Evolutionary conservation across 1,139 yeast species (phyloP).

Genomic region (Kurtzmaniella natalensis): DNA sequence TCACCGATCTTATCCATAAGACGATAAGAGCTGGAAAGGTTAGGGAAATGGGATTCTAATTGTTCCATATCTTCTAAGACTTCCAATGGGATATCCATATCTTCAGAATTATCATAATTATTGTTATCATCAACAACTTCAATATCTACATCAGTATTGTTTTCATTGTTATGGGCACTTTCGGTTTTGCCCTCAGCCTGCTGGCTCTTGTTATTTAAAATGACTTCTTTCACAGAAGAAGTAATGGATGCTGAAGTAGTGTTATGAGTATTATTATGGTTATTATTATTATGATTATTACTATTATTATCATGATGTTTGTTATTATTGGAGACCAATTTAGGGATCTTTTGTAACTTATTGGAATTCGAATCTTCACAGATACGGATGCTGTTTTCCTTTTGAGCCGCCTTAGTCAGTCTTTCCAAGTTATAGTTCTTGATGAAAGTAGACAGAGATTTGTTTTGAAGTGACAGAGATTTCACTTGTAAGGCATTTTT

Average conservation of each 20-base stretch:
- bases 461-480: neutral
- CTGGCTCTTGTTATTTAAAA: too few relatives aligned
- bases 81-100: constrained; percentile 45
- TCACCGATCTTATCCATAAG: constrained; percentile 88
- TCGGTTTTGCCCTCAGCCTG: neutral
- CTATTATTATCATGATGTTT: too few relatives aligned
- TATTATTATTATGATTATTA: too few relatives aligned
- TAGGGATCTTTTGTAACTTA: neutral
- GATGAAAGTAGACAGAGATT: constrained; percentile 2
- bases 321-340: neutral
- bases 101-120: constrained; percentile 21
- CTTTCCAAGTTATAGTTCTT: constrained; percentile 5
- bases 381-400: too few relatives aligned
- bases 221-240: neutral
- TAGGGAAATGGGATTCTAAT: constrained; percentile 61
- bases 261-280: neutral
- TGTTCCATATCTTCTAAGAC: constrained; percentile 64
- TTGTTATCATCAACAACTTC: neutral
- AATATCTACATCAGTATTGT: neutral
- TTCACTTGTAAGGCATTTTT: neutral
- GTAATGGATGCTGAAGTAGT: neutral
- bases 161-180: neutral
- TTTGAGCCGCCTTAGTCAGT: too few relatives aligned
- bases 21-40: constrained; percentile 55
- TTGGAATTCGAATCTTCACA: too few relatives aligned